phyloP scores from a whole-genome alignment of 73 alveolate species.

The Paramecium primaurelia region DNA sequence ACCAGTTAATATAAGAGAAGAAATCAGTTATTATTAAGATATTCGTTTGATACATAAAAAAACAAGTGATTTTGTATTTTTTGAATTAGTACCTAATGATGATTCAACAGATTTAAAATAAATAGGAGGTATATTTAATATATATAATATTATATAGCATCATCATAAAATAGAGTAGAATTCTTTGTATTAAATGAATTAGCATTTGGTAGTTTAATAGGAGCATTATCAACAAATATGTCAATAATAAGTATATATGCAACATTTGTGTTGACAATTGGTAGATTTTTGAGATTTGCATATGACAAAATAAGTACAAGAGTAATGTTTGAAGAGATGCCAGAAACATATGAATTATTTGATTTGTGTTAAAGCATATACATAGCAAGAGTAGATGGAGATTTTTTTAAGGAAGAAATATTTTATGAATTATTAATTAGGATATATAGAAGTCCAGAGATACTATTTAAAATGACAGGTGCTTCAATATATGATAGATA shows the following conservation, averaged over 20 bases:
- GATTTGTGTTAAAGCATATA: constrained; percentile 72
- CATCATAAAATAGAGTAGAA: constrained; percentile 30
- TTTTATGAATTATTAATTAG: constrained; percentile 69
- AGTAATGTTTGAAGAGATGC: constrained; percentile 74
- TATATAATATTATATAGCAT: background rate
- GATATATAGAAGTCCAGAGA: constrained; percentile 69
- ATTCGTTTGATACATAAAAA: constrained; percentile 20
- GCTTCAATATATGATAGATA: constrained; percentile 46
- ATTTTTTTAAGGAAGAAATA: constrained; percentile 64
- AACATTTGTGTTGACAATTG: constrained; percentile 70
- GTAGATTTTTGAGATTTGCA: constrained; percentile 67
- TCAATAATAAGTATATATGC: constrained; percentile 72
- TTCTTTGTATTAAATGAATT: constrained; percentile 49
- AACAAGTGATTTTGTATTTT: constrained; percentile 29
- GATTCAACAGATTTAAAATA: constrained; percentile 10
- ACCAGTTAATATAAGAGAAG: constrained; percentile 40
- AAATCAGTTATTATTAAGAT: background rate
- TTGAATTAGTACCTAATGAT: constrained; percentile 37
- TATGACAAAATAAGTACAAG: constrained; percentile 66
- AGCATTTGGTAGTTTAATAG: constrained; percentile 39
- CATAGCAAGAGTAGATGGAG: constrained; percentile 69
- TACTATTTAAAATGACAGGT: constrained; percentile 68
- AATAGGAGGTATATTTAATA: background rate
- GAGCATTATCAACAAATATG: constrained; percentile 49
- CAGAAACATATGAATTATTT: constrained; percentile 65